Conservation (phyloP, 306 rosid genomes). For the Vicia sativa region DNA sequence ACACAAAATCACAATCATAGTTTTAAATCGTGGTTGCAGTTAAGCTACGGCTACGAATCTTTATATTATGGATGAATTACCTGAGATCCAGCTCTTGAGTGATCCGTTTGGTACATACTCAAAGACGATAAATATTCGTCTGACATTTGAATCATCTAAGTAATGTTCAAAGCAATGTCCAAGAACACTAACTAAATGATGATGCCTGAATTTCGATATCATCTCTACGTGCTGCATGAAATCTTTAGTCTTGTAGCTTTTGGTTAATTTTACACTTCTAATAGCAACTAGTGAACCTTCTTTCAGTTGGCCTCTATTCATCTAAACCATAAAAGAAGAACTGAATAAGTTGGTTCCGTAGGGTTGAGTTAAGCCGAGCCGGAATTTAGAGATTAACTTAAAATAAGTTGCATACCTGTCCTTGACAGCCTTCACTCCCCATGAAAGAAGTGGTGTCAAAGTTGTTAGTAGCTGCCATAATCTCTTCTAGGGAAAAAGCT, state of each 20-base stretch:
- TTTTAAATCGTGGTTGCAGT: no score
- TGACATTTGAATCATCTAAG: slow-evolving; percentile 75
- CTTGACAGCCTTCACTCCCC: slow-evolving; percentile 80
- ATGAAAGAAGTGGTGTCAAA: slow-evolving; percentile 69
- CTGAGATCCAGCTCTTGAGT: slow-evolving; percentile 91
- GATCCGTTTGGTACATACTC: slow-evolving; percentile 89
- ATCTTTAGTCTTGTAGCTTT: slow-evolving; percentile 53
- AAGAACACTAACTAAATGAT: slow-evolving; percentile 78
- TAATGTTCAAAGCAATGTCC: slow-evolving; percentile 90
- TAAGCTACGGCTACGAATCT: no score
- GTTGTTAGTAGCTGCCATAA: slow-evolving; percentile 76
- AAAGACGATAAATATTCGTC: slow-evolving; percentile 77
- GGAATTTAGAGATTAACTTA: background rate
- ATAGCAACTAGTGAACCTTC: slow-evolving; percentile 80
- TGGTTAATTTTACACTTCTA: slow-evolving; percentile 70
- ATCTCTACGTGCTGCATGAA: slow-evolving; percentile 62
- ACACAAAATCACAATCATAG: no score
- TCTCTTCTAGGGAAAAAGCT: slow-evolving; percentile 79
- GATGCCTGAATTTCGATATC: slow-evolving; percentile 75
- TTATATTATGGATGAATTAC: slow-evolving; percentile 43
- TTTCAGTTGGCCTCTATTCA: slow-evolving; percentile 79
- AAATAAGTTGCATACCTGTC: slow-evolving; percentile 60
- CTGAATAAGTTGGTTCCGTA: background rate
- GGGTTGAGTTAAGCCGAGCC: background rate
- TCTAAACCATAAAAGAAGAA: slow-evolving; percentile 49